Evolutionary conservation across 192 early-diverging fungal species (phyloP).

Genomic region (Umbelopsis ramanniana): DNA sequence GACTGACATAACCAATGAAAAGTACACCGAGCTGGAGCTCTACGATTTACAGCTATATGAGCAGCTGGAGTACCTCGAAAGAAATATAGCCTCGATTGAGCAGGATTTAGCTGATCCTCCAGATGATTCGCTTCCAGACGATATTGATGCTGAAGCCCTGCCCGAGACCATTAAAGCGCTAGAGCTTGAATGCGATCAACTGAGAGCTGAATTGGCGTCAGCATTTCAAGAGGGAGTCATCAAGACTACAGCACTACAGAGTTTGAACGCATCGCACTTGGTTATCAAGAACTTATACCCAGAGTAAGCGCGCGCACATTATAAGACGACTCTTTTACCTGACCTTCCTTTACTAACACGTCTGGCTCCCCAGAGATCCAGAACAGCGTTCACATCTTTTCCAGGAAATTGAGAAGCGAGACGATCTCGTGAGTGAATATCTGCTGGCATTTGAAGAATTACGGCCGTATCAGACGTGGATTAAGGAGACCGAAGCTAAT

Average conservation of each 20-base stretch:
- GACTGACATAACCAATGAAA: neutral
- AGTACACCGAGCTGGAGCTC: constrained; percentile 10
- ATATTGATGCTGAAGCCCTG: neutral
- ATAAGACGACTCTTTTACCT: too few species aligned
- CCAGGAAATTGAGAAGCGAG: constrained; percentile 24
- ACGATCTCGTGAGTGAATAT: constrained; percentile 24
- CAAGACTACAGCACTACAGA: neutral
- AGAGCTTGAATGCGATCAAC: neutral
- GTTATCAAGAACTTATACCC: constrained; percentile 14
- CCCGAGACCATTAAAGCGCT: neutral
- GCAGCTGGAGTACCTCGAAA: constrained; percentile 6
- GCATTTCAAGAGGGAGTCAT: constrained; percentile 1
- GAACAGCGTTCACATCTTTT: neutral
- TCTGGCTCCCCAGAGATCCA: neutral
- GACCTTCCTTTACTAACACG: neutral
- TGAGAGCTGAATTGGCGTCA: neutral
- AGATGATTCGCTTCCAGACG: neutral
- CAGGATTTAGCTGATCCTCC: constrained; percentile 13
- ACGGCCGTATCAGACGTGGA: constrained; percentile 6
- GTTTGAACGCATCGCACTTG: neutral
- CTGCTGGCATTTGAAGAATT: constrained; percentile 21
- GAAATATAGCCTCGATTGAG: neutral
- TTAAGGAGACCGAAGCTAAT: constrained; percentile 1
- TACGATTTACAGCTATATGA: constrained; percentile 12
- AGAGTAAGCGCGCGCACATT: neutral